phyloP scores from a whole-genome alignment of 2,329 filamentous ascomycete genomes.

The Zymoseptoria tritici region DNA sequence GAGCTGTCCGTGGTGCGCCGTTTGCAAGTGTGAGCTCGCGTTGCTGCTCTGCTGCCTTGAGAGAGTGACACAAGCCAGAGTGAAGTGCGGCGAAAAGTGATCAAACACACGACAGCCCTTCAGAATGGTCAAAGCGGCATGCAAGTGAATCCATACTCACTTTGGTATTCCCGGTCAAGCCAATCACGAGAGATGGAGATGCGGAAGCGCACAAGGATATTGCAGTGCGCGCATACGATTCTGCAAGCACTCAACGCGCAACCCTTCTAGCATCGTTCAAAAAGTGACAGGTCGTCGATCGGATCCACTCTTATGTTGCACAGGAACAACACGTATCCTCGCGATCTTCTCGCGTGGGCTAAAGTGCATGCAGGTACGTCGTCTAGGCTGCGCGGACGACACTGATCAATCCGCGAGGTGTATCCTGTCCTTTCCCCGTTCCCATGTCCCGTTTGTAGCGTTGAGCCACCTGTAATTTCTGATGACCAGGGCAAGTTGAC shows the following conservation, averaged over 20 bases:
- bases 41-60: slow-evolving; percentile 3
- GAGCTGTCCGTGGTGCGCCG: neutral
- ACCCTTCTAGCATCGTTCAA: too few species aligned
- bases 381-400: neutral
- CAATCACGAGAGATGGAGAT: neutral
- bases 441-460: neutral
- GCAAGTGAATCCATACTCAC: neutral
- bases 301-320: neutral
- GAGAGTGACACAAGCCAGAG: slow-evolving; percentile 1
- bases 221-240: neutral
- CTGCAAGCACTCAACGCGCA: neutral
- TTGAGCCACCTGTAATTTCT: neutral
- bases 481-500: neutral
- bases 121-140: neutral
- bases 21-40: neutral
- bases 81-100: neutral
- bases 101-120: neutral
- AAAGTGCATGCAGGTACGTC: neutral
- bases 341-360: neutral
- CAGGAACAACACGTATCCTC: too few species aligned
- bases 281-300: neutral
- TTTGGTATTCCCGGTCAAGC: neutral
- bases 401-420: too few species aligned
- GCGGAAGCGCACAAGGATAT: neutral
- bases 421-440: neutral